phyloP scores from a whole-genome alignment of 441 rosid species.

The Metrosideros polymorpha region DNA sequence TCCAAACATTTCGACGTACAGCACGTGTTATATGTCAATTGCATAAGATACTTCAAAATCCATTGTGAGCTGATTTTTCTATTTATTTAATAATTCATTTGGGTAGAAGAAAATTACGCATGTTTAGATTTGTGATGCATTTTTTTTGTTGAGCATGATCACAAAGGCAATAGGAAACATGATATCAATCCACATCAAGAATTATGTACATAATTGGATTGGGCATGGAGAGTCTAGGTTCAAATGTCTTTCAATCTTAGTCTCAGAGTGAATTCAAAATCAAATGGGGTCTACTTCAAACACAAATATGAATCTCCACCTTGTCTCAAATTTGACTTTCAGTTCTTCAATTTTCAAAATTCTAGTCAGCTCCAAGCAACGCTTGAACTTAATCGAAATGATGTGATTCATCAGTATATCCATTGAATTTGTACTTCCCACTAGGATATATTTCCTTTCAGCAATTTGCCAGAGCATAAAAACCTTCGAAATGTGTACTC shows the following conservation, averaged over 20 bases:
- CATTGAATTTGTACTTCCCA: not conserved
- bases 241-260: not conserved
- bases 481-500: not conserved
- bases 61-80: not conserved
- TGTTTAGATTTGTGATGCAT: not conserved
- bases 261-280: not conserved
- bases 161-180: not conserved
- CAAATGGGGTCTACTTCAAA: not conserved
- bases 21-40: not conserved
- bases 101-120: too few species aligned
- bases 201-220: not conserved
- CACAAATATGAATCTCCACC: not conserved
- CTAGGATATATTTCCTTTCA: not conserved
- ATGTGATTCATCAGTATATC: not conserved
- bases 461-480: not conserved
- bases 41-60: too few species aligned
- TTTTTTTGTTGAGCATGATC: not conserved
- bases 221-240: not conserved
- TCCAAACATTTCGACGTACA: not conserved
- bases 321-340: not conserved
- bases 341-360: not conserved
- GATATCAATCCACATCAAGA: not conserved
- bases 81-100: not conserved
- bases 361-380: fast-evolving
- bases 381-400: not conserved